Evolutionary conservation across 169 alveolate species (phyloP), one percentile per base, ranked within the genome.

Genomic region (Blepharisma undulans): DNA sequence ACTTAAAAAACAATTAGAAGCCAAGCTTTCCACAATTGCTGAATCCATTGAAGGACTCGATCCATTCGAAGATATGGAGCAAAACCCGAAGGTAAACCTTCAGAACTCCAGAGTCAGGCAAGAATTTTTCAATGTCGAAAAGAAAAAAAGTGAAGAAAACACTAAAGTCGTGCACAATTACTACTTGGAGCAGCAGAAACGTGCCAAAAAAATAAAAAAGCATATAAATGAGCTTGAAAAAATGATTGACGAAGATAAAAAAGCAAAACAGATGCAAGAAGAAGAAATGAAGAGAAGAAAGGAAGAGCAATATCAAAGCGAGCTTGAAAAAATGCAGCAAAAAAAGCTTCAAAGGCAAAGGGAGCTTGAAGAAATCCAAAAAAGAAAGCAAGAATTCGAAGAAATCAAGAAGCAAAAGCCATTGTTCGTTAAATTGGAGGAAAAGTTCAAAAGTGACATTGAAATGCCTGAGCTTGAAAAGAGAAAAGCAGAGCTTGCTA

Each of bases 1-100:
- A 32, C 27, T n/a, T 19, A 86, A 86, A 86, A 72, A 71, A 21
- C 72, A 86, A 66, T 85, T 86, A 4, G 84, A 86, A 66, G 84
- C 80, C 25, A 86, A 86, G 71, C 91, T 86, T 19, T 21, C 48
- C 77, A 21, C 27, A 36, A 30, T 82, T 19, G 60, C 72, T 36
- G 74, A 34, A 8, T 82, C 89, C 27, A 82, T 82, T 10, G 89
- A 82, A 34, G 60, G 27, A 72, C 48, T 82, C 5, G 12, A 22
- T 3, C 25, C 78, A n/a, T 25, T 82, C 22, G 30, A 34, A 25
- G 78, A 34, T 32, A 25, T 78, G 29, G 77, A 32, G n/a, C 29
- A 29, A 21, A 82, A 60, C 7, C 34, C 48, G 14, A 82, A 82
- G 60, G 21, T 30, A 34, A 82, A 33, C 89, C 89, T 82, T 32